Base-by-base conservation (phyloP, 768 basidiomycete genomes). In the Panaeolus cyanescens region DNA sequence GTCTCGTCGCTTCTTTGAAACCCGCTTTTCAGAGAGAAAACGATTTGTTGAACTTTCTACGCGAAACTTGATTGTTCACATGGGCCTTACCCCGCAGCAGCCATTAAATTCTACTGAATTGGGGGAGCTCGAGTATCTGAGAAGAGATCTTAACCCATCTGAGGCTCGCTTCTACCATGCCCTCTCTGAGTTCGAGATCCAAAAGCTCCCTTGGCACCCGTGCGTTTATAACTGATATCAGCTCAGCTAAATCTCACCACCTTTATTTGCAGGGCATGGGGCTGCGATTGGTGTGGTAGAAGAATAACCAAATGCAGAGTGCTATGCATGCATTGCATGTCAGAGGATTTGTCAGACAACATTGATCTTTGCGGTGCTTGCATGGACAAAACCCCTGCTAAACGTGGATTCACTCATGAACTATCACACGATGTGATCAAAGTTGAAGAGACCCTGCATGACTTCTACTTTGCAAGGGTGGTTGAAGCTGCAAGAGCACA, bases 121-220 rank as follows among this genome's bases (percentile, higher is more conserved):
- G 17, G 67, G 64, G 7, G 73, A 75, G 55, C 63, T 74, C 50
- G 71, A 74, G 17, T 71, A 71, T 60, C 65, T 76, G 25, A 61
- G 73, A 54, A 67, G 68, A 32, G 66, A 71, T 28, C 60, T 77
- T 33, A 70, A 74, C 55, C 76, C 75, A 20, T 71, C 71, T 15
- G 70, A 76, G 54, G 73, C 76, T 32, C 65, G 76, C 10, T 74
- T 77, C 54, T 77, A 74, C 59, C 71, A 73, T 39, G 72, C 75
- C 0, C 57, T 76, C 9, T 71, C 71, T 30, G 65, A 72, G n/a
- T 74, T 74, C 50, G 69, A 74, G 59, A 72, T 73, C 22, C 70
- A 72, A 32, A 74, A 75, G 56, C 65, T 74, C 10, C 72, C 74
- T n/a, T 75, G 71, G 68, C 74, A 75, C 62, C 72, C 73, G 76